phyloP scores from a whole-genome alignment of 805 yeast genomes.

The Candida golubevii region DNA sequence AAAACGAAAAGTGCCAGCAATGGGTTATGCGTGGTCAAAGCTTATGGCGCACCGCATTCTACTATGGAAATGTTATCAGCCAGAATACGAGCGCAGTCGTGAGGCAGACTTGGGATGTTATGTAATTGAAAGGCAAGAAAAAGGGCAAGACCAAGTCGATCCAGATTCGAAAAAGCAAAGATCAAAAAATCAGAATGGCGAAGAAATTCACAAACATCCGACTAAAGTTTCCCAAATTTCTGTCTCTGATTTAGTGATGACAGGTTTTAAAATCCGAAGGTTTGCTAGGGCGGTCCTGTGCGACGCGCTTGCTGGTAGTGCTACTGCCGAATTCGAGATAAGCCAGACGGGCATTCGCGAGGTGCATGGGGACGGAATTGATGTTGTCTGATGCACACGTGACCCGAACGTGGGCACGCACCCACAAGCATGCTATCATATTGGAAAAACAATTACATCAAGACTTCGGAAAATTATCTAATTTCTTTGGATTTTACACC shows the following conservation, averaged over 20 bases:
- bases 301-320: not conserved
- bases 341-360: constrained; percentile 6
- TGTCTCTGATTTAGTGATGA: not conserved
- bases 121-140: too few relatives aligned
- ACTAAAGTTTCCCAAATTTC: not conserved
- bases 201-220: not conserved
- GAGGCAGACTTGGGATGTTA: too few relatives aligned
- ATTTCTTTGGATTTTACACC: too few relatives aligned
- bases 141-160: too few relatives aligned
- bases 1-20: constrained; percentile 14
- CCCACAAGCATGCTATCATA: not conserved
- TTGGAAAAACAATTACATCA: not conserved
- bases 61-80: constrained; percentile 15
- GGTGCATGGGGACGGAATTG: constrained; percentile 3
- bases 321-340: constrained; percentile 9
- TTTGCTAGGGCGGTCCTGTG: constrained; percentile 7
- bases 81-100: not conserved
- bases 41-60: constrained; percentile 13
- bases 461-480: too few relatives aligned
- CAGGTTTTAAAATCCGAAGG: constrained; percentile 5
- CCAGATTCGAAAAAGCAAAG: not conserved
- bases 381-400: constrained; percentile 5
- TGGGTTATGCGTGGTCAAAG: constrained; percentile 19
- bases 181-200: not conserved
- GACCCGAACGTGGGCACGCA: constrained; percentile 10